Base-by-base conservation (phyloP, 495 filamentous ascomycete species). In the Penicillium alfredii region DNA sequence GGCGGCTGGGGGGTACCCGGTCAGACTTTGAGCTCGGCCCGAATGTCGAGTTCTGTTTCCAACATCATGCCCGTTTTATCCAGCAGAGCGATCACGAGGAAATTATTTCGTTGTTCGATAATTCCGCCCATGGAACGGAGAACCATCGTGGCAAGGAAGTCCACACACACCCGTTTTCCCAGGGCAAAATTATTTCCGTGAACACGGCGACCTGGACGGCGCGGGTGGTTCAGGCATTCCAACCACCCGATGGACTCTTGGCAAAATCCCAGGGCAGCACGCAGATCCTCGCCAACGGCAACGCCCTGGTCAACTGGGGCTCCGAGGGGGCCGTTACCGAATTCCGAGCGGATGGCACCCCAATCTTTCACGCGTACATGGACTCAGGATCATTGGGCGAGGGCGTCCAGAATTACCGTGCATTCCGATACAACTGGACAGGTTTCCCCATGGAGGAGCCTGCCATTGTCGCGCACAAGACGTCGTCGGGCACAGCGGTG, bases 21-120 rank as follows among this genome's bases (percentile, higher is more conserved):
- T 54, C 72, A 18, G 59, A 67, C 24, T 69, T 73, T 38, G 45
- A 55, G 9, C 47, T 65, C 27, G 56, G 54, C 1, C 51, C 43
- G 19, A 66, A 69, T 17, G 65, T 68, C 37, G 47, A 66, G 2
- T 79, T 80, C 58, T 68, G 68, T 40, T 76, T 71, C 49, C 76
- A 81, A 50, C 76, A 81, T 40, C 69, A 81, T 38, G 77, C 73
- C 0, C 66, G 74, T 4, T 76, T 66, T 36, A 34, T 74, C 20
- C 58, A 58, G 13, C 60, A 68, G 28, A 38, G 65, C 28, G 58
- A 55, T 3, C 56, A 68, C 26, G 47, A 64, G 23, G 66, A 72
- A 29, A 58, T 60, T 8, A 66, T 77, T 33, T 69, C 69, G 3
- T 53, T 77, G 1, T 76, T 67, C 33, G 72, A 77, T 41, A 76